Base-by-base conservation (phyloP, 1,284 basidiomycete species). In the Apiotrichum siamense region DNA sequence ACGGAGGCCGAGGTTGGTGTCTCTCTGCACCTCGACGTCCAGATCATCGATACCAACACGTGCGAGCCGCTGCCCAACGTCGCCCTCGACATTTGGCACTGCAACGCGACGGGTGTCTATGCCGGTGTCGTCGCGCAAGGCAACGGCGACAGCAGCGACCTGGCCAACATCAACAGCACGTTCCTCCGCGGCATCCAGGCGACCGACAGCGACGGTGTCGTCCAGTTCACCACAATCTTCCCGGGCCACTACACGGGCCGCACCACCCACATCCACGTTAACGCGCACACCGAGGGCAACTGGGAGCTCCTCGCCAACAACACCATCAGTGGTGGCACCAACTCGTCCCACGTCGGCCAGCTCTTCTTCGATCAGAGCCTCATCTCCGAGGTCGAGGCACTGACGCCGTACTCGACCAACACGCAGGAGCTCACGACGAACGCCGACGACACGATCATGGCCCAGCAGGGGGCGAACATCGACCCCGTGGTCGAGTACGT, bases 1-100 rank as follows among this genome's bases (percentile, higher is more conserved):
- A 76, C 75, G 26, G 80, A 81, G 52, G 71, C 75, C 57, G 76
- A 81, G 67, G 63, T 77, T 17, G 81, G 81, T 45, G 65, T 82
- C 7, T 66, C 73, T 27, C 73, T 82, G 60, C 58, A 53, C 48
- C 42, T 64, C 38, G 39, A 54, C 33, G 49, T 58, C 29, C 60
- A 58, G 39, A 42, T 62, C 27, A 83, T 87, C 51, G 84, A 87
- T 60, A 80, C 85, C 9, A 79, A 83, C 59, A 86, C 84, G 1
- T 87, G 85, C 73, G 72, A 81, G 60, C 83, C 85, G 18, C 74
- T 85, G 0, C 77, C 79, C 3, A 80, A 84, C 64, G 81, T 82
- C 32, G 77, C 86, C 25, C 83, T 86, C 21, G 85, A 87, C 61
- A 79, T 87, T 37, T 87, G 85, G 85, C 57, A 64, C 74, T 75